A percentile compares a stretch with the other conserved stretches of the same genome.
These are phyloP conservation scores for Aspergillus sp. DNA, from an alignment of 2,329 filamentous ascomycete species.

Conservation along the genomic window DNA sequence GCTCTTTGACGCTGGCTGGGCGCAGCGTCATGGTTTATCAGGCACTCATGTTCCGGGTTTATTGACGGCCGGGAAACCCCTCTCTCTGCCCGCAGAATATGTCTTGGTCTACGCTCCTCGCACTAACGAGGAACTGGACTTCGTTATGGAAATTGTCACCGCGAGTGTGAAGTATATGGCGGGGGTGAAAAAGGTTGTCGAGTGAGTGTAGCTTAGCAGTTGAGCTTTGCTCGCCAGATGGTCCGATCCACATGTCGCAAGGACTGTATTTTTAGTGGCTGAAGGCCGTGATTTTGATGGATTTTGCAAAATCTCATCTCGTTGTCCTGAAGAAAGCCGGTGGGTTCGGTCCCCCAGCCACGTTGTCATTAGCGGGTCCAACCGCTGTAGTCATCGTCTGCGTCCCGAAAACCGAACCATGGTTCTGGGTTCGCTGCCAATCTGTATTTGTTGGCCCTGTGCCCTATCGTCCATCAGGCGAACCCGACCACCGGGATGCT, in stretches of 20 bases:
- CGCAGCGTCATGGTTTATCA: slow-evolving; percentile 58
- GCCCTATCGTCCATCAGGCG: slow-evolving; percentile 6
- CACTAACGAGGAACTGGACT: slow-evolving; percentile 28
- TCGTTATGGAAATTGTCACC: slow-evolving; percentile 29
- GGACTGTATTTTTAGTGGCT: too few species aligned
- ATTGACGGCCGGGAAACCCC: slow-evolving; percentile 18
- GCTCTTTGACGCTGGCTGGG: slow-evolving; percentile 74
- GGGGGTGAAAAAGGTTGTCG: slow-evolving; percentile 20
- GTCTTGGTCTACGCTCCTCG: slow-evolving; percentile 35
- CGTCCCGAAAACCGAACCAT: slow-evolving; percentile 30
- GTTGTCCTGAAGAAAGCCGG: background rate
- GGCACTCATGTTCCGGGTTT: slow-evolving; percentile 66
- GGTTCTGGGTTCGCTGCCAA: slow-evolving; percentile 31
- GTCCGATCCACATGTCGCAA: too few species aligned
- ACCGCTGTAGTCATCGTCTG: slow-evolving; percentile 23
- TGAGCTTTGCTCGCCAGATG: background rate
- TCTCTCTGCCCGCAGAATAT: slow-evolving; percentile 24
- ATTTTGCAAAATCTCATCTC: background rate
- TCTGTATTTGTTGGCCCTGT: slow-evolving; percentile 7
- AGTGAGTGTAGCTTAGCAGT: background rate
- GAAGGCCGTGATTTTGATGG: too few species aligned
- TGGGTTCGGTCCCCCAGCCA: slow-evolving; percentile 8
- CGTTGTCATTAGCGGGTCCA: slow-evolving; percentile 22
- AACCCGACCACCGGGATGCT: slow-evolving; percentile 28
- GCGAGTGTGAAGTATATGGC: slow-evolving; percentile 33